phyloP scores from a whole-genome alignment of 352 stramenopile species.

The Pythium periplocum region DNA sequence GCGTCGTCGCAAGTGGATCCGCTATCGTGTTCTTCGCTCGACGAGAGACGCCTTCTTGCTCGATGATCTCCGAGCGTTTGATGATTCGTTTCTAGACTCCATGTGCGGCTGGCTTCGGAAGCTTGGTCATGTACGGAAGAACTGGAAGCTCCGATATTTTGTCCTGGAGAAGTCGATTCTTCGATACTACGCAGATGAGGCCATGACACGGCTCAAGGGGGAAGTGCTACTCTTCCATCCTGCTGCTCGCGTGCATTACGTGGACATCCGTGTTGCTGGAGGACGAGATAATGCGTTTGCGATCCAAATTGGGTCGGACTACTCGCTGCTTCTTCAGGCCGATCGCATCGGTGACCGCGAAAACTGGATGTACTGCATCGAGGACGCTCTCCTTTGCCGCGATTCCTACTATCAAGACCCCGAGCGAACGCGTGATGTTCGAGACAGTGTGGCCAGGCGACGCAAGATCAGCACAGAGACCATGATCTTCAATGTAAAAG shows the following conservation, averaged over 20 bases:
- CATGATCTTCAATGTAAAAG: slow-evolving; percentile 24
- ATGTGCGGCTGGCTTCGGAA: slow-evolving; percentile 72
- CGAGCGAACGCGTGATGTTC: slow-evolving; percentile 34
- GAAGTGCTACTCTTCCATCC: slow-evolving; percentile 79
- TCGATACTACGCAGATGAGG: slow-evolving; percentile 58
- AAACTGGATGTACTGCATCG: slow-evolving; percentile 79
- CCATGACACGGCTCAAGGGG: slow-evolving; percentile 48
- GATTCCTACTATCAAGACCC: slow-evolving; percentile 55
- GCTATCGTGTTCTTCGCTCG: slow-evolving; percentile 36
- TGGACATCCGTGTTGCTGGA: slow-evolving; percentile 51
- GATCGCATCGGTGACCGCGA: slow-evolving; percentile 51
- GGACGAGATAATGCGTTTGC: slow-evolving; percentile 56
- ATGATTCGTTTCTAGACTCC: slow-evolving; percentile 64
- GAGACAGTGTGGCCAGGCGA: slow-evolving; percentile 48
- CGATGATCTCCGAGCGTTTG: slow-evolving; percentile 31
- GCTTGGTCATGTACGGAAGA: slow-evolving; percentile 64
- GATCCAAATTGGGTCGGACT: slow-evolving; percentile 52
- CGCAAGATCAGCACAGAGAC: slow-evolving; percentile 52
- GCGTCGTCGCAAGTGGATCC: slow-evolving; percentile 61
- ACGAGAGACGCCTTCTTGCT: not conserved
- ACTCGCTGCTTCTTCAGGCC: slow-evolving; percentile 58
- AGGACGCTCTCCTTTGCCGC: slow-evolving; percentile 65
- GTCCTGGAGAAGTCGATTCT: slow-evolving; percentile 63
- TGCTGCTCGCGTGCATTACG: slow-evolving; percentile 56
- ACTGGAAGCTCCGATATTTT: slow-evolving; percentile 77